Evolutionary conservation across 2,329 filamentous ascomycete species (phyloP), one percentile per base, ranked within the genome.

Genomic region (Sporothrix mexicana): DNA sequence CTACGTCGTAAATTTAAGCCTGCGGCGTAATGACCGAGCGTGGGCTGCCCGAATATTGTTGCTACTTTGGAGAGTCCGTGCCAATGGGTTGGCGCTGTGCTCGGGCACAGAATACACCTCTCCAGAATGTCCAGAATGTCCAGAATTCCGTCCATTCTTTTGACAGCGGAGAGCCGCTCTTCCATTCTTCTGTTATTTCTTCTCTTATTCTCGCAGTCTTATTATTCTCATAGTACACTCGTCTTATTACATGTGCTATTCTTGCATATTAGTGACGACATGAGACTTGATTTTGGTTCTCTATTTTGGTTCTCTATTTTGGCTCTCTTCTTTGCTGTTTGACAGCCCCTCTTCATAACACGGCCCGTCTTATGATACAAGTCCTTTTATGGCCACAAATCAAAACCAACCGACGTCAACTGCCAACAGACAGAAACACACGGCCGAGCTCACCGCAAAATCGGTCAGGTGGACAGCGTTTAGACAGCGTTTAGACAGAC

Each of bases 301-400:
- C 0, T 7, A 1, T 13, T 9, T 9, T 53, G 8, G 25, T 2
- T 30, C 15, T 30, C 20, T 15, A 41, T 43, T 17, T 62, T 62
- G 15, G 5, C 36, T 59, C 2, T 53, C 49, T n/a, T 17, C 49
- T 5, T 15, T n/a, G 4, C 51, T 20, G 15, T 17, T 47, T 47
- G n/a, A n/a, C 8, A 13, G 59, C 36, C 61, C 43, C 55, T 55
- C 2, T 8, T 15, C 53, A 64, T 71, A 71, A 51, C 17, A 51
- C 69, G 43, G 55, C 69, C 69, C 55, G 69, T 62, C 15, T 70
- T 70, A 70, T 70, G 41, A 70, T 70, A 70, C 8, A n/a, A 70
- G 69, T 45, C 55, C 43, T 70, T 49, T 30, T 70, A 70, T 51
- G 20, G 30, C 30, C 30, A 36, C 1, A 2, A 36, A 36, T 5